Conservation (phyloP, 2,329 filamentous ascomycete species). For the Graphilbum fragrans region DNA sequence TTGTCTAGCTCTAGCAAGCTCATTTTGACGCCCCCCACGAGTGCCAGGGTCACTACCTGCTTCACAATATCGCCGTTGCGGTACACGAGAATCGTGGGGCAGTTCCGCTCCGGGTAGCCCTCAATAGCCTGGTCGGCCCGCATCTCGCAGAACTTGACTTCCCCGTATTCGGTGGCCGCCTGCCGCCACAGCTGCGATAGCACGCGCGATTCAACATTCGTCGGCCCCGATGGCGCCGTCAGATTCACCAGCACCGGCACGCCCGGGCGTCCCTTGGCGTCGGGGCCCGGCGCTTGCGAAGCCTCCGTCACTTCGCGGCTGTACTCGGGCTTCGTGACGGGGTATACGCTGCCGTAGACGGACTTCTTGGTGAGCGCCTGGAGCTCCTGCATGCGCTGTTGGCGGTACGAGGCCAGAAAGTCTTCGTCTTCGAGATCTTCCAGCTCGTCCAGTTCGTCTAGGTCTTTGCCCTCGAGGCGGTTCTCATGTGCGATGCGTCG, state of each 20-base stretch:
- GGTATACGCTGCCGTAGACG: slow-evolving; percentile 83
- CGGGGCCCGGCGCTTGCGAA: slow-evolving; percentile 33
- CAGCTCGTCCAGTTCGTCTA: slow-evolving; percentile 85
- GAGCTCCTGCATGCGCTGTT: slow-evolving; percentile 79
- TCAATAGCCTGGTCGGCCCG: slow-evolving; percentile 87
- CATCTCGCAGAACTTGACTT: slow-evolving; percentile 97
- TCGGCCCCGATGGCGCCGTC: slow-evolving; percentile 58
- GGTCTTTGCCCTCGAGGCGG: slow-evolving; percentile 80
- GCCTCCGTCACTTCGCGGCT: slow-evolving; percentile 83
- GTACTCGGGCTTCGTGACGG: slow-evolving; percentile 90
- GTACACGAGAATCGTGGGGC: slow-evolving; percentile 87
- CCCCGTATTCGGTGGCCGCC: slow-evolving; percentile 73
- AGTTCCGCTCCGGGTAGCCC: slow-evolving; percentile 89
- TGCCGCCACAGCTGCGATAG: slow-evolving; percentile 78
- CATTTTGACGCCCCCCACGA: slow-evolving; percentile 61
- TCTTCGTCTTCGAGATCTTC: slow-evolving; percentile 93
- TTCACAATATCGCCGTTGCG: slow-evolving; percentile 83
- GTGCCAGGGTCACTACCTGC: slow-evolving; percentile 81
- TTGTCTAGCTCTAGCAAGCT: slow-evolving; percentile 66
- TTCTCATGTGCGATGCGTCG: slow-evolving; percentile 81
- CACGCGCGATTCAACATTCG: slow-evolving; percentile 72
- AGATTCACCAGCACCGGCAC: slow-evolving; percentile 65
- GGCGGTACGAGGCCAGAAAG: slow-evolving; percentile 77
- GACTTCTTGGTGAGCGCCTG: slow-evolving; percentile 62
- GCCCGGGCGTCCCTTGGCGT: slow-evolving; percentile 21